phyloP scores from a whole-genome alignment of 306 rosid species.

The Amphicarpaea edgeworthii region DNA sequence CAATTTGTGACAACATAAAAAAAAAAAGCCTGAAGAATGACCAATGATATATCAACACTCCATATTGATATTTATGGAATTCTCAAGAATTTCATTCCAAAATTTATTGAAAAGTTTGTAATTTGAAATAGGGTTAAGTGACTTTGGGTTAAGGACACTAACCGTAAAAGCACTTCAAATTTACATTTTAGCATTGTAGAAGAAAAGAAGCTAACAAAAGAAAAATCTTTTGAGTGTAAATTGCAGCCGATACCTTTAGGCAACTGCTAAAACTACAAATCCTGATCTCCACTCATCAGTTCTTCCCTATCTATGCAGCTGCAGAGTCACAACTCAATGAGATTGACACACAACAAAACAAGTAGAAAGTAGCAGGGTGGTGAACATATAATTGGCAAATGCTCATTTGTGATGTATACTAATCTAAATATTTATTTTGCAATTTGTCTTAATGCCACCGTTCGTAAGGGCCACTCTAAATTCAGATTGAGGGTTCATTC shows the following conservation, averaged over 20 bases:
- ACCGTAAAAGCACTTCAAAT: constrained; percentile 19
- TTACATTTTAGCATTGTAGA: constrained; percentile 21
- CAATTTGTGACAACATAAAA: not conserved
- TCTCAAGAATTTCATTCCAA: constrained; percentile 27
- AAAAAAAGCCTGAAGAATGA: not conserved
- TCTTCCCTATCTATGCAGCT: constrained; percentile 91
- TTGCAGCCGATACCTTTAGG: constrained; percentile 1
- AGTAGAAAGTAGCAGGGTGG: not conserved
- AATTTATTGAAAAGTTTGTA: not conserved
- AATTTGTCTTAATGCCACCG: not conserved
- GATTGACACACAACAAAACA: constrained; percentile 38
- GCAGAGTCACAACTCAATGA: constrained; percentile 50
- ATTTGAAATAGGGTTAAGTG: not conserved
- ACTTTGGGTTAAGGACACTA: constrained; percentile 7
- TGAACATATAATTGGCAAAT: constrained; percentile 23
- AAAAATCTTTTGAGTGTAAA: constrained; percentile 16
- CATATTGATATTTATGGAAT: not conserved
- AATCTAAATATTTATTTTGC: constrained; percentile 2
- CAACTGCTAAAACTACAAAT: constrained; percentile 35
- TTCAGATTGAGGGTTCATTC: constrained; percentile 11
- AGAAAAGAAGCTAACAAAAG: constrained; percentile 11
- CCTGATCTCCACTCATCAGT: constrained; percentile 46
- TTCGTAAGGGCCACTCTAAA: constrained; percentile 14
- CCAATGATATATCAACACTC: not conserved
- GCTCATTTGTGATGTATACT: constrained; percentile 9